These are phyloP conservation scores for Trametes sp. DNA, from an alignment of 1,284 basidiomycete genomes.

Conservation along the genomic window DNA sequence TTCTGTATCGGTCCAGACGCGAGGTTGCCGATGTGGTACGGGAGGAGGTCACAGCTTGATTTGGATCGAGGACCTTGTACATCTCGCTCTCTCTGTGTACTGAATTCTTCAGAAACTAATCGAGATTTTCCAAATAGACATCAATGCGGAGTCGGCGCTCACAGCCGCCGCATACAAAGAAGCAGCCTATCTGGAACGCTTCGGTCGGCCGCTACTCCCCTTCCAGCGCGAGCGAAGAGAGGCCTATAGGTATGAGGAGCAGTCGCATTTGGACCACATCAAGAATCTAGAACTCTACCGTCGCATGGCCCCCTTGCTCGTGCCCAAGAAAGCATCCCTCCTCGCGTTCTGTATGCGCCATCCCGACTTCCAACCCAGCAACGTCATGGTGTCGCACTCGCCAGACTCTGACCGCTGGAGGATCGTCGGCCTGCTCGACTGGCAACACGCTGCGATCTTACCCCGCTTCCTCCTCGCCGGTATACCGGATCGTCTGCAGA, in stretches of 20 bases:
- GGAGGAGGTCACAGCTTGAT: slow-evolving; percentile 55
- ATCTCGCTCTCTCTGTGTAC: slow-evolving; percentile 41
- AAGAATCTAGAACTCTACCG: slow-evolving; percentile 45
- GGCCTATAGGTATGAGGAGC: slow-evolving; percentile 55
- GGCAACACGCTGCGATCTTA: slow-evolving; percentile 56
- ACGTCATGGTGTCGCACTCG: slow-evolving; percentile 43
- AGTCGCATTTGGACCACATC: slow-evolving; percentile 54
- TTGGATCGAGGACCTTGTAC: slow-evolving; percentile 58
- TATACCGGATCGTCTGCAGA: slow-evolving; percentile 53
- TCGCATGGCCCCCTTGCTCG: slow-evolving; percentile 47
- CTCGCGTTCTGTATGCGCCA: slow-evolving; percentile 44
- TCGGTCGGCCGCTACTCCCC: slow-evolving; percentile 58
- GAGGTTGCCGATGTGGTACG: slow-evolving; percentile 54
- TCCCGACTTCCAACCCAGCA: slow-evolving; percentile 49
- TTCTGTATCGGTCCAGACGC: slow-evolving; percentile 59
- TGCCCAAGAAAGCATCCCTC: slow-evolving; percentile 44
- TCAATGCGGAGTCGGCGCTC: slow-evolving; percentile 54
- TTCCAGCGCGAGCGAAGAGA: slow-evolving; percentile 54
- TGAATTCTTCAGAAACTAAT: not conserved
- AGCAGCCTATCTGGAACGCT: slow-evolving; percentile 55
- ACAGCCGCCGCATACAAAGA: slow-evolving; percentile 55
- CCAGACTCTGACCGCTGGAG: slow-evolving; percentile 22
- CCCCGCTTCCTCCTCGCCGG: slow-evolving; percentile 54
- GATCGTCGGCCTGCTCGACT: slow-evolving; percentile 50
- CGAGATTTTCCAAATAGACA: slow-evolving; percentile 43